Percentiles rank a stretch among this genome's conserved stretches.
Evolutionary conservation across 2,329 filamentous ascomycete species (phyloP).

Genomic region (Juglanconis sp.): DNA sequence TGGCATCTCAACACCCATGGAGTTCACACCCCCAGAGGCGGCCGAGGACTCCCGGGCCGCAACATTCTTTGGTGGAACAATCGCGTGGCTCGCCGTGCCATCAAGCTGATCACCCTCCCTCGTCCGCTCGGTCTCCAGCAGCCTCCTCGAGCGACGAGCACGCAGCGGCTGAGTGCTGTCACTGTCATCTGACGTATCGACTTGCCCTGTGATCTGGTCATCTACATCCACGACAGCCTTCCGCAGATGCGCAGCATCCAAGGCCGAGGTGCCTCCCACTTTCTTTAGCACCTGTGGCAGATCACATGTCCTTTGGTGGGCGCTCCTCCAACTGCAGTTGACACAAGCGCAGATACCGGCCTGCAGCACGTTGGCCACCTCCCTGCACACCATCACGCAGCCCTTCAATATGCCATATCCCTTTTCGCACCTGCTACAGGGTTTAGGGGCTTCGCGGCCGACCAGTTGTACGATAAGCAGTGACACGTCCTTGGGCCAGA

Average conservation of each 20-base stretch:
- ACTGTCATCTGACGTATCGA: not conserved
- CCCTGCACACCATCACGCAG: not conserved
- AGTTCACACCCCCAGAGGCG: not conserved
- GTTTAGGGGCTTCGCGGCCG: not conserved
- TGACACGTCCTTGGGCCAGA: not conserved
- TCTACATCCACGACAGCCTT: not conserved
- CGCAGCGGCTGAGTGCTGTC: not conserved
- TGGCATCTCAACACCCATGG: not conserved
- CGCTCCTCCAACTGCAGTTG: not conserved
- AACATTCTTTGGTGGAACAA: not conserved
- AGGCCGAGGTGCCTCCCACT: not conserved
- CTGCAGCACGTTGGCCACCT: not conserved
- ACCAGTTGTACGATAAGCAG: slow-evolving; percentile 8
- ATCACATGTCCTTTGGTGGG: not conserved
- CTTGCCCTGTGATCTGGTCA: too few species aligned
- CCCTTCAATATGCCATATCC: not conserved
- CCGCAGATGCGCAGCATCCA: not conserved
- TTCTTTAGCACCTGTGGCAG: not conserved
- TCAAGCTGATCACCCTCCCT: not conserved
- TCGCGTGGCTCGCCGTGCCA: too few species aligned
- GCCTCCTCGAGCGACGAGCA: not conserved
- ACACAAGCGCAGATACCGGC: slow-evolving; percentile 2
- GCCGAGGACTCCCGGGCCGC: not conserved
- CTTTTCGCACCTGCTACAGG: not conserved
- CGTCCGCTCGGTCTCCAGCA: not conserved